Conservation (phyloP, 2,329 filamentous ascomycete genomes). For the Pseudopyrenochaeta lycopersici region DNA sequence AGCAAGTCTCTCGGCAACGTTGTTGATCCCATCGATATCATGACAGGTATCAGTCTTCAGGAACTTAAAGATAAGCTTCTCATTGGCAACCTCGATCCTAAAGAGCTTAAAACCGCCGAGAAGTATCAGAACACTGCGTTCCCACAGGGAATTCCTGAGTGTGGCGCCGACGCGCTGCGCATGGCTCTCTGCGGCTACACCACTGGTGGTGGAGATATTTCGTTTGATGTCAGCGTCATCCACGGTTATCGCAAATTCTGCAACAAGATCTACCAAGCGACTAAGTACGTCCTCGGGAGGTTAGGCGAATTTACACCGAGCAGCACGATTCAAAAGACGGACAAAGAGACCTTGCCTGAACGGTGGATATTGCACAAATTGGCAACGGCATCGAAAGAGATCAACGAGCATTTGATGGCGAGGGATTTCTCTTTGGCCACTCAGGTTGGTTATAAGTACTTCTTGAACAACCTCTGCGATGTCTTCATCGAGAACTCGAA, state of each 20-base stretch:
- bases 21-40: constrained; percentile 92
- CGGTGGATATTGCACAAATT: constrained; percentile 82
- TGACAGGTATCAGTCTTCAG: constrained; percentile 82
- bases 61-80: constrained; percentile 82
- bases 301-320: constrained; percentile 72
- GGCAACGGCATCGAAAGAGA: constrained; percentile 73
- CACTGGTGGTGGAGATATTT: constrained; percentile 83
- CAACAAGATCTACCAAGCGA: constrained; percentile 83
- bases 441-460: constrained; percentile 78
- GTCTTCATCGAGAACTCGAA: constrained; percentile 90
- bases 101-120: constrained; percentile 84
- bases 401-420: constrained; percentile 72
- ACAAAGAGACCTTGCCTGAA: constrained; percentile 71
- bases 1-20: constrained; percentile 96
- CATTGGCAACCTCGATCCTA: constrained; percentile 82
- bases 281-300: constrained; percentile 89
- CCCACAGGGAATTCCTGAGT: constrained; percentile 89
- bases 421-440: constrained; percentile 80
- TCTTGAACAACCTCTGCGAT: constrained; percentile 66
- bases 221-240: constrained; percentile 91
- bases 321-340: constrained; percentile 62
- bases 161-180: constrained; percentile 79
- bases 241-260: constrained; percentile 94
- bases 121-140: constrained; percentile 96
- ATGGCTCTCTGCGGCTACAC: constrained; percentile 87